Evolutionary conservation across 192 early-diverging fungal genomes (phyloP).

Genomic region (Gonapodya prolifera): DNA sequence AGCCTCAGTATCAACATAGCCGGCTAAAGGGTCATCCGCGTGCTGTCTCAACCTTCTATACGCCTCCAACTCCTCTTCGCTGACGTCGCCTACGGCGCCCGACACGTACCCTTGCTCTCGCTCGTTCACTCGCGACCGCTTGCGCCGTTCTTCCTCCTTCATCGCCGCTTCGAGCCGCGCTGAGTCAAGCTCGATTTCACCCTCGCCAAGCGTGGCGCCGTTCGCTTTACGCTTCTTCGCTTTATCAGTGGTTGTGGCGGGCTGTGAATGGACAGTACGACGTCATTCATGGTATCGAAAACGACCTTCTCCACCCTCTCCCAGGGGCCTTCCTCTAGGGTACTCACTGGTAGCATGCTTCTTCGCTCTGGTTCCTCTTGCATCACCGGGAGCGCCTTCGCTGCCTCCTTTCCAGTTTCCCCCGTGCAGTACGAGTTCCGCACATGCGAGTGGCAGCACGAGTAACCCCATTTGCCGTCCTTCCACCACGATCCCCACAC

Average conservation of each 20-base stretch:
- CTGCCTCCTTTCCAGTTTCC: conserved; percentile 59
- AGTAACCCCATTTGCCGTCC: conserved; percentile 91
- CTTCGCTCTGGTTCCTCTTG: background rate
- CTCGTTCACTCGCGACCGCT: background rate
- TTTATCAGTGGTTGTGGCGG: too few species aligned
- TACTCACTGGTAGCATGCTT: background rate
- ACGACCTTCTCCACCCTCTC: background rate
- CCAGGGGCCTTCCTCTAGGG: background rate
- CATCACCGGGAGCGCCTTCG: conserved; percentile 24
- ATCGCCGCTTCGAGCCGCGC: conserved; percentile 37
- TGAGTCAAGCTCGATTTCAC: conserved; percentile 38
- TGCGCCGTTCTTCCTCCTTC: conserved; percentile 27
- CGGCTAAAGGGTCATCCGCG: conserved; percentile 34
- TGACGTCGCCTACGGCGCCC: conserved; percentile 21
- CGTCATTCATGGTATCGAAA: background rate
- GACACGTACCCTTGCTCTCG: conserved; percentile 9
- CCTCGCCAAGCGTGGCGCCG: conserved; percentile 35
- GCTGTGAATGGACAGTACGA: too few species aligned
- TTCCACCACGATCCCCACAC: conserved; percentile 96
- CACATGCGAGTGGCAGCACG: conserved; percentile 73
- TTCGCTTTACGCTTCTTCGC: conserved; percentile 18
- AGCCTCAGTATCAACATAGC: background rate
- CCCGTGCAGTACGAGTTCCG: conserved; percentile 85
- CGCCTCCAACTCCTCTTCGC: conserved; percentile 57
- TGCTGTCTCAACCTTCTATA: conserved; percentile 29